Evolutionary conservation across 2,329 filamentous ascomycete species (phyloP), one percentile per base, ranked within the genome.

Genomic region (Fusarium nurragi): DNA sequence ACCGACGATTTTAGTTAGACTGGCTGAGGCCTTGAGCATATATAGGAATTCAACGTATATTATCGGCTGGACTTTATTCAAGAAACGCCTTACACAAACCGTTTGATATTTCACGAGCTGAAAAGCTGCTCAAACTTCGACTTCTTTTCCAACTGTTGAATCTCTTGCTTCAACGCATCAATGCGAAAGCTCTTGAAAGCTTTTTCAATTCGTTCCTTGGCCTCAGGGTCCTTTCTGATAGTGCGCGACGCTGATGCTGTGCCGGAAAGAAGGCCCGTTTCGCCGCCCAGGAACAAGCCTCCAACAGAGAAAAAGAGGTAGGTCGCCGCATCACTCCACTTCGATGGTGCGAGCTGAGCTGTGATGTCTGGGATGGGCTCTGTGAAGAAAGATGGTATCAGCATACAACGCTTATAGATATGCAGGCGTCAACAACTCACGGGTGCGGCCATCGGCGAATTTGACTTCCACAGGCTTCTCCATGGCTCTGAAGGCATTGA

Each of bases 111-210:
- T 41, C 14, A 54, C 0, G 38, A 32, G 16, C 21, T 8, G 10
- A 57, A 55, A 7, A 57, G 19, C 5, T 55, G 26, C 11, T 16
- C 22, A 37, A 55, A 39, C 11, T 47, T 57, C 11, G 54, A 30
- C 19, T 40, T 55, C 0, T 34, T 22, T 22, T 57, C 54, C n/a
- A 57, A 12, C 10, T 30, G 0, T 14, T 10, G 19, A 3, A 57
- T 55, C 11, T 57, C 54, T 4, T 55, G 40, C 36, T 55, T 57
- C 40, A 57, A 5, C 0, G 2, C 54, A 16, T 57, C 54, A 10
- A 57, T 55, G 4, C 54, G 54, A 3, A 55, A 57, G 10, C 13
- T 57, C 12, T 16, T 57, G 22, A 44, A 57, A 0, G 54, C 54
- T 9, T 57, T 45, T 1, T 57, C 54, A 40, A 57, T 48, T 0